Percentiles rank a stretch among this genome's conserved stretches.
These are phyloP conservation scores for Beauveria rudraprayagi DNA, from an alignment of 2,329 filamentous ascomycete genomes.

Conservation along the genomic window DNA sequence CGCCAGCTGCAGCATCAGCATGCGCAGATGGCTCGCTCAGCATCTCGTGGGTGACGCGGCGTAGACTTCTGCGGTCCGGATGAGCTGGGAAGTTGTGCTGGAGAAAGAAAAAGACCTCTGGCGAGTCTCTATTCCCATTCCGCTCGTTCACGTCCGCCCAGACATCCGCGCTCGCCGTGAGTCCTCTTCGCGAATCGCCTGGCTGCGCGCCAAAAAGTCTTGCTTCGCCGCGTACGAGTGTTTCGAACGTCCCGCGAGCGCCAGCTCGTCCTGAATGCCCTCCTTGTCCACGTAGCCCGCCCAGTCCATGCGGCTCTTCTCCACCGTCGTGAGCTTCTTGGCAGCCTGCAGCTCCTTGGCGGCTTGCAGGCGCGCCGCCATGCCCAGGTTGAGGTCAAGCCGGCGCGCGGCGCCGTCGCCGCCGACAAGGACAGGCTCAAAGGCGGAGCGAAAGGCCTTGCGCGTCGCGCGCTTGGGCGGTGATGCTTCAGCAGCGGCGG, in stretches of 20 bases:
- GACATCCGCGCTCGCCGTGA: slow-evolving; percentile 45
- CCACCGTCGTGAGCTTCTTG: slow-evolving; percentile 61
- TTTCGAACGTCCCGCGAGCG: slow-evolving; percentile 57
- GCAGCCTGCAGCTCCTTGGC: slow-evolving; percentile 44
- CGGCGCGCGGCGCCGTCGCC: slow-evolving; percentile 30
- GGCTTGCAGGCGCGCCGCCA: slow-evolving; percentile 39
- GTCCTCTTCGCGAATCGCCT: slow-evolving; percentile 54
- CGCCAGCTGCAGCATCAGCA: not conserved
- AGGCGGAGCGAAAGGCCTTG: slow-evolving; percentile 52
- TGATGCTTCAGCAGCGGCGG: slow-evolving; percentile 17
- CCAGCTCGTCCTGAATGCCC: slow-evolving; percentile 61
- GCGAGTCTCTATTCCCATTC: no score
- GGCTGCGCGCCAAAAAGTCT: slow-evolving; percentile 58
- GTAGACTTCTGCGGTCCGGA: not conserved
- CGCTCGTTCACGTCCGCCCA: slow-evolving; percentile 21
- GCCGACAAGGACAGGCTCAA: slow-evolving; percentile 47
- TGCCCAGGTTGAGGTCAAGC: slow-evolving; percentile 50
- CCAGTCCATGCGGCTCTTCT: slow-evolving; percentile 69
- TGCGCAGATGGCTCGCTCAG: not conserved
- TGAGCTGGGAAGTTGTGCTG: no score
- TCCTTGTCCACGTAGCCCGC: slow-evolving; percentile 64
- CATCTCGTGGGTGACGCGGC: not conserved
- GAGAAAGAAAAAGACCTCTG: no score
- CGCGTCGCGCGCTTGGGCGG: slow-evolving; percentile 38
- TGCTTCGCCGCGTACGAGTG: slow-evolving; percentile 53